Percentiles rank a stretch among this genome's conserved stretches.
Evolutionary conservation across 805 yeast genomes (phyloP).

Genomic region (Candida morakotiae): DNA sequence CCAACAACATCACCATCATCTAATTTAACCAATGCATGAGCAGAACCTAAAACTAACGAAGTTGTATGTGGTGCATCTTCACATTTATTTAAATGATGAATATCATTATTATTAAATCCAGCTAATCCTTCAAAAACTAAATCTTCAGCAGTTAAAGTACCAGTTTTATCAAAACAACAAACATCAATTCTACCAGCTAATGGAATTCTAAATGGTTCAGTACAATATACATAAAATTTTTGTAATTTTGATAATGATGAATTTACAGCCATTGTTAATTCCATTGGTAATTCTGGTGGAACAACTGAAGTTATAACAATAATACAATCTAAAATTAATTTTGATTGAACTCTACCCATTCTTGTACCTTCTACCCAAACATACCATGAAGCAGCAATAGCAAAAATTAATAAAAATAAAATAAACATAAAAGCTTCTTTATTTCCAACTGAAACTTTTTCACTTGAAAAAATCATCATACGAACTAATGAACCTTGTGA

Average conservation of each 20-base stretch:
- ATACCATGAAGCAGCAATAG: slow-evolving; percentile 93
- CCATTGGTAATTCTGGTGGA: slow-evolving; percentile 99
- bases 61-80: slow-evolving; percentile 69
- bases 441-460: slow-evolving; percentile 93
- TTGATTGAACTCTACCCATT: slow-evolving; percentile 93
- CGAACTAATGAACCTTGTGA: slow-evolving; percentile 96
- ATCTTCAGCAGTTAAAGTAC: slow-evolving; percentile 96
- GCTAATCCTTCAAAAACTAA: slow-evolving; percentile 95
- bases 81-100: slow-evolving; percentile 50
- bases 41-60: slow-evolving; percentile 78
- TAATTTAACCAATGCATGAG: slow-evolving; percentile 89
- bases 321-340: slow-evolving; percentile 91
- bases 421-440: slow-evolving; percentile 92
- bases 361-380: slow-evolving; percentile 97
- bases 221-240: slow-evolving; percentile 88
- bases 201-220: slow-evolving; percentile 98
- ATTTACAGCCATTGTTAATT: slow-evolving; percentile 96
- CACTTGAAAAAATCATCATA: slow-evolving; percentile 95
- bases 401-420: slow-evolving; percentile 82
- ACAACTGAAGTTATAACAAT: slow-evolving; percentile 95
- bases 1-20: slow-evolving; percentile 98
- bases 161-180: slow-evolving; percentile 98
- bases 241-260: slow-evolving; percentile 82
- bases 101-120: slow-evolving; percentile 56
- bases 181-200: slow-evolving; percentile 97